Evolutionary conservation across 2,329 filamentous ascomycete species (phyloP), one percentile per base, ranked within the genome.

Genomic region (Diaporthe aspalathi): DNA sequence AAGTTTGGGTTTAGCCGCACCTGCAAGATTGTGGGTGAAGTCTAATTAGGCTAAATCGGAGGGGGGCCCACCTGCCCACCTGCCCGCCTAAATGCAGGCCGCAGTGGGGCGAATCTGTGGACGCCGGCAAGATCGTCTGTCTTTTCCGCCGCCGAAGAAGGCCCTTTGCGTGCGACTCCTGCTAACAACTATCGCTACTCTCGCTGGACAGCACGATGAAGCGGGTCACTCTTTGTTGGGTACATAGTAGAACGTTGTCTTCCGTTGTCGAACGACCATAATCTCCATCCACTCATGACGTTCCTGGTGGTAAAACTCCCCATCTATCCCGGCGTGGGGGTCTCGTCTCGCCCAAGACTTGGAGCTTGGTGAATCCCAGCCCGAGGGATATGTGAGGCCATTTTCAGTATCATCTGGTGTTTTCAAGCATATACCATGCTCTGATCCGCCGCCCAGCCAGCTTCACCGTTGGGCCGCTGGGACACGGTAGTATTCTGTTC

Each of bases 1-100:
- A 53, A n/a, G 40, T 47, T 45, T 70, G 24, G 45, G 47, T 71
- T 73, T 65, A 79, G 79, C 38, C 78, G 80, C 53, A 76, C 75
- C 45, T 65, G 62, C 60, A 63, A 38, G 54, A 47, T 17, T 43
- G 50, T 50, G 40, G 70, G 24, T 71, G 63, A 56, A 57, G 56
- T 71, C 53, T 38, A 65, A 71, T 63, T 73, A 73, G 68, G 71
- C 68, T 73, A 71, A 70, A 72, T 65, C 17, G 67, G 35, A 29
- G 49, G 62, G 32, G 52, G 32, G 67, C 17, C 52, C 67, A 62
- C 54, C 60, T 52, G 67, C 17, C 52, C 67, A 62, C 54, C 60
- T 52, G 50, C 43, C 60, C 43, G 60, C 53, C 6, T 56, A 40
- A 53, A 62, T 45, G 47, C 38, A 49, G 70, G 54, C 11, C 40